Base-by-base conservation (phyloP, 2,329 filamentous ascomycete species). In the Penicillium sclerotiorum region DNA sequence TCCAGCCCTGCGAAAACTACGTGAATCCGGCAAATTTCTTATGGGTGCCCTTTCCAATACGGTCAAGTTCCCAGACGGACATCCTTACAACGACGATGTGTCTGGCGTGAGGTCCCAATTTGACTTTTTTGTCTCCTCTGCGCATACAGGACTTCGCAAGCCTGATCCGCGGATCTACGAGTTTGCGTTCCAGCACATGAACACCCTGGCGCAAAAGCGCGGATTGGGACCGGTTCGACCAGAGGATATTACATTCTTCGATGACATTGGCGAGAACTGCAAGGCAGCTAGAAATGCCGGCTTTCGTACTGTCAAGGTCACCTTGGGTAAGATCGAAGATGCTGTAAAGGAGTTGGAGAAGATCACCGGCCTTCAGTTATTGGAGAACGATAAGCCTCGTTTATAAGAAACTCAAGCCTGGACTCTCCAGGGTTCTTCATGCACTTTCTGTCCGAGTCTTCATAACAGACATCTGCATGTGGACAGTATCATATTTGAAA, bases 231-330 rank as follows among this genome's bases (percentile, higher is more conserved):
- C 5, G 75, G 76, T 95, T 8, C 69, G 74, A 48, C 74, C 87
- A 0, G 74, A 75, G 1, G 90, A 96, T 47, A 77, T 96, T 37
- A 73, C 95, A 4, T 99, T 99, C 67, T 73, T 96, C 42, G 94
- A 96, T 68, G 92, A 96, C 62, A 96, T 99, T 68, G 94, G 94
- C 1, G 86, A 92, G 71, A 99, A 99, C 68, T 71, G 97, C 50
- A 94, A 92, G 76, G 86, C 81, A 37, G 94, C 85, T 1, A 88
- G 80, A 71, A 80, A 79, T 41, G 75, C 85, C 18, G 93, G 93
- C 0, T 86, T 97, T 69, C 73, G 80, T 48, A 97, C 93, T 0
- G 81, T 97, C 57, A 96, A 93, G 72, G 94, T 97, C 1, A 77
- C 82, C 8, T 73, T 97, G 22, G 92, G 92, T 1, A 84, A 80